A percentile compares a stretch with the other conserved stretches of the same genome.
Evolutionary conservation across 2,329 filamentous ascomycete genomes (phyloP).

Genomic region (Phialophora verrucosa): DNA sequence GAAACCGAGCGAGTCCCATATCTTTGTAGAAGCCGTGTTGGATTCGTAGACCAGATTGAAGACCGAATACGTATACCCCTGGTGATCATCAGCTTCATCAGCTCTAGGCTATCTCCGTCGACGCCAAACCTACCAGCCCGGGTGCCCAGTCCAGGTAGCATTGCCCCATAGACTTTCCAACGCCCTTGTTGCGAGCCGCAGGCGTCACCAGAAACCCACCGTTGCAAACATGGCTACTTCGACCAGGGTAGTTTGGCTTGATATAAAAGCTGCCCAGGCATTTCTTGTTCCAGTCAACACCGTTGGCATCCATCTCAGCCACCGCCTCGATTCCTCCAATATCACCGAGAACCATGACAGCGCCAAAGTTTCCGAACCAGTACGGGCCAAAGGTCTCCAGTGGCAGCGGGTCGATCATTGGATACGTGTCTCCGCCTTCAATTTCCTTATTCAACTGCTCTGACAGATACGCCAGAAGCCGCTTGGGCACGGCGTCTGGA

Average conservation of each 20-base stretch:
- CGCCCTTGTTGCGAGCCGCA: constrained; percentile 73
- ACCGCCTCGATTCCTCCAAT: constrained; percentile 67
- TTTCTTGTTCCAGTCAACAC: constrained; percentile 75
- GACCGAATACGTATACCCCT: constrained; percentile 88
- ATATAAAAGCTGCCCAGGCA: constrained; percentile 92
- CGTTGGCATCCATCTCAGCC: constrained; percentile 56
- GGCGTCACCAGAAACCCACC: constrained; percentile 76
- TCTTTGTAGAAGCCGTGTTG: constrained; percentile 85
- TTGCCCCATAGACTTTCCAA: constrained; percentile 77
- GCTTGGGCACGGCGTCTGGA: constrained; percentile 74
- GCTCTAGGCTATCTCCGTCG: constrained; percentile 8
- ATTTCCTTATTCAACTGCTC: constrained; percentile 90
- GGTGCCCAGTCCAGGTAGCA: constrained; percentile 78
- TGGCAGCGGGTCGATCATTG: constrained; percentile 78
- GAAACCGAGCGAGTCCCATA: constrained; percentile 92
- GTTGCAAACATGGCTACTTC: constrained; percentile 87
- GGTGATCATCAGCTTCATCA: constrained; percentile 36
- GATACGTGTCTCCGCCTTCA: constrained; percentile 89
- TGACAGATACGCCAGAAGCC: constrained; percentile 76
- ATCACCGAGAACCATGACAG: constrained; percentile 82
- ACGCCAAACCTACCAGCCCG: constrained; percentile 55
- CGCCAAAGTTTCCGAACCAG: constrained; percentile 91
- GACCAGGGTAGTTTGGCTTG: constrained; percentile 90
- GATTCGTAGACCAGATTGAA: constrained; percentile 96
- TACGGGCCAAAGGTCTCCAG: constrained; percentile 78